A percentile compares a stretch with the other conserved stretches of the same genome.
phyloP scores from a whole-genome alignment of 1,284 basidiomycete genomes.

The Bothia castanella region DNA sequence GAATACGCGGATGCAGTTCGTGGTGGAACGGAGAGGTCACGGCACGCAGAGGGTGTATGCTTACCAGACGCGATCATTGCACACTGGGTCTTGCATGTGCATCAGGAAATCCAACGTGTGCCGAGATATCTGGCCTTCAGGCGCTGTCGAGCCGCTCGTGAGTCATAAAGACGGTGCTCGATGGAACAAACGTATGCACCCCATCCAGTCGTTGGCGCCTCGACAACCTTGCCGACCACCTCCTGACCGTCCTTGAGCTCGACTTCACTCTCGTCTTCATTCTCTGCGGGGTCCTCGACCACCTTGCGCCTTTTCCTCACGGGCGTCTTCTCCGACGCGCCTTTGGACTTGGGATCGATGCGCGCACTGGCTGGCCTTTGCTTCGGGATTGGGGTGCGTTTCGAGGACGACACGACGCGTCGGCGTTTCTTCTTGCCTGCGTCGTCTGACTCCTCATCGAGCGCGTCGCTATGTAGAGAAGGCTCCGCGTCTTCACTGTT shows the following conservation, averaged over 20 bases:
- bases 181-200: constrained; percentile 43
- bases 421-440: constrained; percentile 17
- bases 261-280: constrained; percentile 39
- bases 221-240: constrained; percentile 62
- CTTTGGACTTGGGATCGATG: constrained; percentile 14
- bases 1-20: background rate
- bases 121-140: constrained; percentile 79
- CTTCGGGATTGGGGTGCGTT: constrained; percentile 6
- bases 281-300: constrained; percentile 29
- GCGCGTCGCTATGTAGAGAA: constrained; percentile 45
- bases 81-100: constrained; percentile 67
- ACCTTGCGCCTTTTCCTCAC: constrained; percentile 22
- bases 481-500: constrained; percentile 10
- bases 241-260: constrained; percentile 65
- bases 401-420: constrained; percentile 15
- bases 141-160: constrained; percentile 46
- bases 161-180: background rate
- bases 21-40: background rate
- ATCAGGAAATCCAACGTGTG: constrained; percentile 79
- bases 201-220: constrained; percentile 76
- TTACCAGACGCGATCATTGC: constrained; percentile 86
- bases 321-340: constrained; percentile 11
- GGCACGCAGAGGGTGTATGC: background rate
- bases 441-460: constrained; percentile 40
- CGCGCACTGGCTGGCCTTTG: constrained; percentile 3